Evolutionary conservation across 345 rosid species (phyloP), one percentile per base, ranked within the genome.

Genomic region (Gynandropsis gynandra): DNA sequence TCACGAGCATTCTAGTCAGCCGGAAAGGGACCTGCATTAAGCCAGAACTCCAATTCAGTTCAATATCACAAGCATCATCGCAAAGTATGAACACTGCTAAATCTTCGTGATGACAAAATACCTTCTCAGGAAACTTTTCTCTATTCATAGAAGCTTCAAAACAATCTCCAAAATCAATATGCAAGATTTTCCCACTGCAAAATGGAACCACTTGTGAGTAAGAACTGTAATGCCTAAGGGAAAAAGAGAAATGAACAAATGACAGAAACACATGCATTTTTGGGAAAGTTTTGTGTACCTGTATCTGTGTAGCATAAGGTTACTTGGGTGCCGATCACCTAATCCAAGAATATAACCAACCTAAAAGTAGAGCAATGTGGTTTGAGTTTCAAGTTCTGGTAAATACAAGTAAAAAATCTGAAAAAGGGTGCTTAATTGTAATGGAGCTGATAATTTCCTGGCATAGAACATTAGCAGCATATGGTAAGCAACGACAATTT

Each of bases 261-360:
- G 29, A 5, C 29, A 24, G n/a, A 24, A 24, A 24, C 29, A 24
- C 29, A 7, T 37, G 32, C 58, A 41, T n/a, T n/a, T n/a, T n/a
- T n/a, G n/a, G n/a, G n/a, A 31, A 21, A 35, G 27, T 46, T 34
- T 50, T n/a, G 47, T 33, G 17, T 78, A 92, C 98, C 98, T 92
- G 76, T 45, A 71, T 37, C 97, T 89, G 62, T 83, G 78, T 38
- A 92, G 74, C 97, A 92, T 87, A 65, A 92, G 97, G 72, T 92
- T 92, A 64, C 98, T 82, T 41, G 98, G 98, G 65, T 92, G 98
- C 50, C 97, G 83, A 84, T 92, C 98, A 57, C 98, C 98, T 70
- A 92, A 76, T 48, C 98, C 98, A 47, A 92, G 98, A 75, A 92
- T 87, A 65, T 92, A 92, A 50, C 98, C 98, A 54, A 87, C 98